phyloP scores from a whole-genome alignment of 2,329 filamentous ascomycete genomes.

The Domatiomyces globalis region DNA sequence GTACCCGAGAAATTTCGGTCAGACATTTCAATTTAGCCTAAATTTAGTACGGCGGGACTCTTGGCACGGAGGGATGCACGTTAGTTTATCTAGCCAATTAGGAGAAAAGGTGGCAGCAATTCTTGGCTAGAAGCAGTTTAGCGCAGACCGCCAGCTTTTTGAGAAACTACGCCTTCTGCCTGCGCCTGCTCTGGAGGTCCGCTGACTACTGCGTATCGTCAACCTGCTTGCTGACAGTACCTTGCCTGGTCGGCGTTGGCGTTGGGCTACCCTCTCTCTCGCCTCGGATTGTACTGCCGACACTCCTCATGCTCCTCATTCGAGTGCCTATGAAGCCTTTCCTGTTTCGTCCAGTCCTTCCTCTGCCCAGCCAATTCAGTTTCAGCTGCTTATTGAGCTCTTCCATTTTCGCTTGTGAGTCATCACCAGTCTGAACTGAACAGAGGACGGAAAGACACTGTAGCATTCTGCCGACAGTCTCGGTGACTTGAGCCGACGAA shows the following conservation, averaged over 20 bases:
- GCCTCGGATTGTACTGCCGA: slow-evolving; percentile 9
- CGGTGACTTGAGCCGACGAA: slow-evolving; percentile 63
- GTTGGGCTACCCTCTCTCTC: slow-evolving; percentile 19
- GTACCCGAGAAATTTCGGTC: too few species aligned
- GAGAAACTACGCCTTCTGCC: too few species aligned
- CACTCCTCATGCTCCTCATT: slow-evolving; percentile 19
- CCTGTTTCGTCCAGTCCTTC: slow-evolving; percentile 74
- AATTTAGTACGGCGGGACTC: too few species aligned
- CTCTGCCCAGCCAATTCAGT: slow-evolving; percentile 89
- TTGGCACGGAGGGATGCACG: too few species aligned
- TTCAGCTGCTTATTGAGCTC: slow-evolving; percentile 77
- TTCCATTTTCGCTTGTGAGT: slow-evolving; percentile 63
- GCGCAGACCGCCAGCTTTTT: too few species aligned
- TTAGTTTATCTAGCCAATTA: too few species aligned
- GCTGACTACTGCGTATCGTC: background rate
- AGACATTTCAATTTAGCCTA: too few species aligned
- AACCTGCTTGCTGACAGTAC: slow-evolving; percentile 14
- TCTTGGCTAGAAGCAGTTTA: too few species aligned
- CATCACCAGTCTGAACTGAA: slow-evolving; percentile 57
- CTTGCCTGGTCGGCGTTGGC: slow-evolving; percentile 19
- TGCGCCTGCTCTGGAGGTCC: too few species aligned
- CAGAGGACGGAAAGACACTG: slow-evolving; percentile 90
- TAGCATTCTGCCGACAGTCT: slow-evolving; percentile 87
- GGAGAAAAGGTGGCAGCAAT: too few species aligned
- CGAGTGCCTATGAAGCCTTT: slow-evolving; percentile 72